Base-by-base conservation (phyloP, 805 yeast genomes). In the Metschnikowia shivogae region DNA sequence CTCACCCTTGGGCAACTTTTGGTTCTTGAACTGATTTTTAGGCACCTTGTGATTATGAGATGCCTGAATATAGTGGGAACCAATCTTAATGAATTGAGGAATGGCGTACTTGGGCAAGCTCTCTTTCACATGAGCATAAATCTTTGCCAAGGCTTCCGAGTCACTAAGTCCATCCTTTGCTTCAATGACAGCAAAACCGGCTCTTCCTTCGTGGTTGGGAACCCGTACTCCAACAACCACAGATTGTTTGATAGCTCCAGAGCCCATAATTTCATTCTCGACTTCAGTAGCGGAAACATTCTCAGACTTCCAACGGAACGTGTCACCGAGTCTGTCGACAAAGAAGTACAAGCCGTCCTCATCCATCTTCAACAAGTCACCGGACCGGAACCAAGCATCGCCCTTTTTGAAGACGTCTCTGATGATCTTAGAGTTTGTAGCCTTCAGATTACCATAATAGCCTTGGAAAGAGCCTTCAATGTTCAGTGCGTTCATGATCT, bases 241-340 rank as follows among this genome's bases (percentile, higher is more conserved):
- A 10, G 84, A 79, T 49, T 84, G 88, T 48, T 76, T 74, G 39
- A 85, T 68, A 5, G 63, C 63, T 36, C 64, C 58, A 5, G 74
- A 66, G 6, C 71, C 70, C 64, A 77, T 73, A 26, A 86, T 64
- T 59, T 81, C 83, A 59, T 84, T 86, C 61, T 92, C 97, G 33
- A 90, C 97, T 67, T 90, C 97, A 29, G 90, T 83, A 11, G 97
- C 89, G 13, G 93, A 82, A 9, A 92, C 97, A 63, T 90, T 90
- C 67, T 90, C 98, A 2, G 95, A 85, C 68, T 89, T 92, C 98
- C 98, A 90, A 56, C 98, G 76, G 70, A 86, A 90, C 0, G 97
- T 92, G 60, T 90, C 98, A 34, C 98, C 98, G 58, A 92, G 67
- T 59, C 98, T 74, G 70, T 90, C 98, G 36, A 89, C 88, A 64